These are phyloP conservation scores for Sutorius eximius DNA, from an alignment of 1,284 basidiomycete genomes.

Conservation along the genomic window DNA sequence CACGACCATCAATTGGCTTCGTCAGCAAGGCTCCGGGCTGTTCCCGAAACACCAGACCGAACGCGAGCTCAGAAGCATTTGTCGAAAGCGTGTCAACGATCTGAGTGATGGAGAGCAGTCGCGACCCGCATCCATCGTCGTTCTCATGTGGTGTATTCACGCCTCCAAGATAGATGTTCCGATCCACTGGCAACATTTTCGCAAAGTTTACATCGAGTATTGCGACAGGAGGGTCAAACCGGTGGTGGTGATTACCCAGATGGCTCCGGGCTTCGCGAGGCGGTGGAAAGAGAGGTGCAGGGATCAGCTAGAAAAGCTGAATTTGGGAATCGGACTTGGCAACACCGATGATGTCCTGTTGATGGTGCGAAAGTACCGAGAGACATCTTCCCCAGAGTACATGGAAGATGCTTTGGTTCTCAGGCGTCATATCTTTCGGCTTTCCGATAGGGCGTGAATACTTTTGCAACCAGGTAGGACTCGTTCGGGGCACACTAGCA, in stretches of 20 bases:
- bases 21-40: constrained; percentile 25
- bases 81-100: constrained; percentile 17
- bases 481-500: not conserved
- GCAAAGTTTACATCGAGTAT: constrained; percentile 28
- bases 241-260: constrained; percentile 29
- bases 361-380: constrained; percentile 16
- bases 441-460: constrained; percentile 15
- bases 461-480: not conserved
- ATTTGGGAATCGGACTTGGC: constrained; percentile 4
- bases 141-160: constrained; percentile 32
- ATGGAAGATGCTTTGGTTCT: constrained; percentile 22
- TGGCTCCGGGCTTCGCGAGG: constrained; percentile 19
- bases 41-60: constrained; percentile 20
- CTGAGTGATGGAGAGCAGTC: constrained; percentile 10
- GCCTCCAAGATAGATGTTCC: constrained; percentile 32
- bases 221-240: constrained; percentile 25
- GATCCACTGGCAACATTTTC: constrained; percentile 29
- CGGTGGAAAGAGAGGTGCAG: constrained; percentile 25
- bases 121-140: constrained; percentile 6
- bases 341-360: constrained; percentile 7
- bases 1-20: constrained; percentile 22
- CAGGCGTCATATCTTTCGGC: constrained; percentile 14
- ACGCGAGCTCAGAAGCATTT: constrained; percentile 21
- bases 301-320: constrained; percentile 13
- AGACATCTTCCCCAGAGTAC: constrained; percentile 21